phyloP scores from a whole-genome alignment of 768 basidiomycete species.

The Botryobasidium botryosum region DNA sequence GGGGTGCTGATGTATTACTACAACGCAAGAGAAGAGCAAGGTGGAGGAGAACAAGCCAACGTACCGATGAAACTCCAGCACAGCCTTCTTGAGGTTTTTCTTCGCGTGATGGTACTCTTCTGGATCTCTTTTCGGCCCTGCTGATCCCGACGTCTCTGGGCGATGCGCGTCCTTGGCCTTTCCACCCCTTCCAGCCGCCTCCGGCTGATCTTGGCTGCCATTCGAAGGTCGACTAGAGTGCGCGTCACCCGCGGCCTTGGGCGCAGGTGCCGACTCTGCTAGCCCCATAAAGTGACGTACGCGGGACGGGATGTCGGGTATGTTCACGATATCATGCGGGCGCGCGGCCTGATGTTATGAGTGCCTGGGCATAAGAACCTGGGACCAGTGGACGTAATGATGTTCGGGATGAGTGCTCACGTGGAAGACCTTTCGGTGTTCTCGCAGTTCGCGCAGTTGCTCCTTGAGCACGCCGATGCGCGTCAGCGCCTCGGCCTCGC shows the following conservation, averaged over 20 bases:
- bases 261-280: neutral
- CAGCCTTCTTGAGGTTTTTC: conserved; percentile 66
- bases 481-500: conserved; percentile 39
- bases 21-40: neutral
- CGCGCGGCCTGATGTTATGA: neutral
- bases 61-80: conserved; percentile 68
- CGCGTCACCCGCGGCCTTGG: conserved; percentile 1
- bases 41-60: conserved; percentile 8
- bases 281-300: neutral
- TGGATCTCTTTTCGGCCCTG: conserved; percentile 30
- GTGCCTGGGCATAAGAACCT: neutral
- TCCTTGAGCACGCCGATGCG: conserved; percentile 31
- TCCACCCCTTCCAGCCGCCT: neutral
- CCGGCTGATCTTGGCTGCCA: neutral
- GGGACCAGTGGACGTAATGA: neutral
- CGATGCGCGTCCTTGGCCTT: neutral
- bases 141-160: neutral
- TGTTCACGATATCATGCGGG: too few relatives aligned
- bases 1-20: too few relatives aligned
- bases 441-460: conserved; percentile 59
- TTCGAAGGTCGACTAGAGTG: neutral
- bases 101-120: conserved; percentile 76
- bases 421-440: conserved; percentile 43
- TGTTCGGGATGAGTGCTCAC: conserved; percentile 23
- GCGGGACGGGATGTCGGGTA: neutral